A percentile compares a stretch with the other conserved stretches of the same genome.
phyloP scores from a whole-genome alignment of 495 filamentous ascomycete genomes.

The Penicillium tannophilum region DNA sequence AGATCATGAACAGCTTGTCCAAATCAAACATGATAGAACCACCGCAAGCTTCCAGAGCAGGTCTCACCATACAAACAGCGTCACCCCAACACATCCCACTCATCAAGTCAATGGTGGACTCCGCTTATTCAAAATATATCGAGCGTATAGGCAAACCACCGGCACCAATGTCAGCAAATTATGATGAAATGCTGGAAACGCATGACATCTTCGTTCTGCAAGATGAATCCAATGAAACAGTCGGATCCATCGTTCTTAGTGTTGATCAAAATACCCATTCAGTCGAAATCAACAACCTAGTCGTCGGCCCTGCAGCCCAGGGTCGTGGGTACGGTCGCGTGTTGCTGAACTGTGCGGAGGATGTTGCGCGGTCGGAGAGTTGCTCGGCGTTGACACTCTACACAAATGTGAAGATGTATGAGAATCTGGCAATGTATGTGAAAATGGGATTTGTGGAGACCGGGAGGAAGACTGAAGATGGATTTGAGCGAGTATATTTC shows the following conservation, averaged over 20 bases:
- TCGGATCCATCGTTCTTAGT: constrained; percentile 22
- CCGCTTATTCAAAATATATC: constrained; percentile 41
- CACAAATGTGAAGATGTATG: constrained; percentile 43
- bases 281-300: constrained; percentile 33
- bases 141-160: constrained; percentile 38
- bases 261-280: constrained; percentile 12
- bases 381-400: constrained; percentile 26
- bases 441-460: constrained; percentile 38
- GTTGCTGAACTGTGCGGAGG: constrained; percentile 27
- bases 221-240: background rate
- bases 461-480: constrained; percentile 30
- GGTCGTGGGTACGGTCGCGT: constrained; percentile 35
- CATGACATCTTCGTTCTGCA: constrained; percentile 21
- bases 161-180: constrained; percentile 37
- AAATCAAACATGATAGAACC: background rate
- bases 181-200: constrained; percentile 20
- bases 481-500: constrained; percentile 39
- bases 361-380: constrained; percentile 5
- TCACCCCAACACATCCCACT: constrained; percentile 23
- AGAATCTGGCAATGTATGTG: constrained; percentile 37
- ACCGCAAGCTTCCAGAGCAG: background rate
- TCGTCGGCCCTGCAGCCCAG: constrained; percentile 32
- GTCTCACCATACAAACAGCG: constrained; percentile 23
- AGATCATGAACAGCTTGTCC: no score
- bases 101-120: constrained; percentile 32